Evolutionary conservation across 2,329 filamentous ascomycete genomes (phyloP).

Genomic region (Triangularia verruculosa): DNA sequence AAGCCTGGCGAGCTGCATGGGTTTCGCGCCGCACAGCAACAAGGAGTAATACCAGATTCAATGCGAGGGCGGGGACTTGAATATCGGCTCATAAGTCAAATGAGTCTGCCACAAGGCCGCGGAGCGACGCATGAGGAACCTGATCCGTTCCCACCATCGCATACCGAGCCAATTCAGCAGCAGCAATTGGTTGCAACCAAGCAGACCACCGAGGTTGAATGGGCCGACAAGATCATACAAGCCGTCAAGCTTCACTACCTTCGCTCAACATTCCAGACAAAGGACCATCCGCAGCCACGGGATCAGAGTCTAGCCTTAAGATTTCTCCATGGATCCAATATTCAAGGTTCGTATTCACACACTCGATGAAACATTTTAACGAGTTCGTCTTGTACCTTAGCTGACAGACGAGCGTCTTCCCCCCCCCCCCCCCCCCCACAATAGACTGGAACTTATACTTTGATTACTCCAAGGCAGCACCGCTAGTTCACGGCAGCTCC

Average conservation of each 20-base stretch:
- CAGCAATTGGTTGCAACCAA: not conserved
- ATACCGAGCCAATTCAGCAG: not conserved
- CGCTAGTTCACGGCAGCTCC: not conserved
- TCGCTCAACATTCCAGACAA: not conserved
- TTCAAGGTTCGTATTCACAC: not conserved
- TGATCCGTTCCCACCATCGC: no score
- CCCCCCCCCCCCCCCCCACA: no score
- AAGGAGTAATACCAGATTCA: no score
- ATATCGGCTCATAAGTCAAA: no score
- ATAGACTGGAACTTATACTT: not conserved
- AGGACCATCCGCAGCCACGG: not conserved
- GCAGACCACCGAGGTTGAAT: not conserved
- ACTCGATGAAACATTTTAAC: no score
- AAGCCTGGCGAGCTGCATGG: no score
- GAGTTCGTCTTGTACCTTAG: no score
- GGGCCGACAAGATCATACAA: not conserved
- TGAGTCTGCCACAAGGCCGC: no score
- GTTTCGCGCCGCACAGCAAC: no score
- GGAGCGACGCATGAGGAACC: no score
- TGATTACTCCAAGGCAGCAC: not conserved
- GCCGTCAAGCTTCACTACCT: conserved; percentile 3
- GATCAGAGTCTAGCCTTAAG: not conserved
- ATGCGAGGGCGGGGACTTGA: no score
- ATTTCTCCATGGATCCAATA: not conserved
- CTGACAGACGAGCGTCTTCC: no score